These are phyloP conservation scores for Rhypophila decipiens DNA, from an alignment of 495 filamentous ascomycete genomes.

Conservation along the genomic window DNA sequence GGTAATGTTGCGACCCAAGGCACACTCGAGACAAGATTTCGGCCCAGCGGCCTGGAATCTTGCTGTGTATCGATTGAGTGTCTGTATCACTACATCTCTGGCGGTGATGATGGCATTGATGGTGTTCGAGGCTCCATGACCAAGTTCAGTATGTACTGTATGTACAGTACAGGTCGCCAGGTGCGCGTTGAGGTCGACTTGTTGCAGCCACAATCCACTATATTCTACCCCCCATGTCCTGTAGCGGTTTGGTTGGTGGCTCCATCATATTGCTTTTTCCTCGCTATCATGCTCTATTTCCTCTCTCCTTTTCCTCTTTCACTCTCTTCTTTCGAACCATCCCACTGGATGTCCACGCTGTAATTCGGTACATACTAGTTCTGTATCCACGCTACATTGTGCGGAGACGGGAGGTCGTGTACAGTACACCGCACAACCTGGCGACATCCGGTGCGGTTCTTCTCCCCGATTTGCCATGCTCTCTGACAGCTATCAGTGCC, in stretches of 20 bases:
- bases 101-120: background rate
- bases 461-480: conserved; percentile 3
- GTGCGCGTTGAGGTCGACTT: no score
- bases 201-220: background rate
- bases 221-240: conserved; percentile 1
- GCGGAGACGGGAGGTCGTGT: background rate
- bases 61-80: background rate
- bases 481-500: no score
- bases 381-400: conserved; percentile 11
- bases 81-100: background rate
- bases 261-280: conserved; percentile 11
- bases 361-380: conserved; percentile 4
- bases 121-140: background rate
- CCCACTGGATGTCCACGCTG: background rate
- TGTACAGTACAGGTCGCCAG: background rate
- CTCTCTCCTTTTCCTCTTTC: background rate
- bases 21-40: conserved; percentile 2
- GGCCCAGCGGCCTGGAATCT: conserved; percentile 4
- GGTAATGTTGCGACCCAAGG: conserved; percentile 8
- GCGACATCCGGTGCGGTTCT: conserved; percentile 15
- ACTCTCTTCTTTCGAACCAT: background rate
- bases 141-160: background rate
- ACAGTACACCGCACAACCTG: conserved; percentile 4
- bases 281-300: background rate
- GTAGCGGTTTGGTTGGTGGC: background rate